Percentiles rank a stretch among this genome's conserved stretches.
phyloP scores from a whole-genome alignment of 2,329 filamentous ascomycete species.

The Teratosphaeria zuluensis region DNA sequence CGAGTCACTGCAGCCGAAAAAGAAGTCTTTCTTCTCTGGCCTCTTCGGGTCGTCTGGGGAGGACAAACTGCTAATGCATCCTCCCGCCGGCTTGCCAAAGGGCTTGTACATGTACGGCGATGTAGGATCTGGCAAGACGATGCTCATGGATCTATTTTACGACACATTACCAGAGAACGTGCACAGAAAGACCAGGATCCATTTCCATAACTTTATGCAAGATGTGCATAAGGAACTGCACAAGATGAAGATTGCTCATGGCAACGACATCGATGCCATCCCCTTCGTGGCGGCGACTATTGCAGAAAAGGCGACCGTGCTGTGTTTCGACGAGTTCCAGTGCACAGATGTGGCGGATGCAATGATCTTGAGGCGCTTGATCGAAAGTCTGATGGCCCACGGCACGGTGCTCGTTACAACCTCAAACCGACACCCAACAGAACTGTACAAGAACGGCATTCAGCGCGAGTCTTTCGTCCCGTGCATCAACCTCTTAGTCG shows the following conservation, averaged over 20 bases:
- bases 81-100: slow-evolving; percentile 68
- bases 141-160: slow-evolving; percentile 98
- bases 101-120: slow-evolving; percentile 94
- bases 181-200: slow-evolving; percentile 76
- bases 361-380: slow-evolving; percentile 83
- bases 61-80: slow-evolving; percentile 30
- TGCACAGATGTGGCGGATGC: slow-evolving; percentile 97
- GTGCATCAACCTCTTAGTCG: slow-evolving; percentile 85
- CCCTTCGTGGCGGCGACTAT: slow-evolving; percentile 94
- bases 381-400: slow-evolving; percentile 88
- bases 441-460: slow-evolving; percentile 96
- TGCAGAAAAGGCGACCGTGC: slow-evolving; percentile 69
- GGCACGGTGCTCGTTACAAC: slow-evolving; percentile 96
- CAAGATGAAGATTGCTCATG: slow-evolving; percentile 78
- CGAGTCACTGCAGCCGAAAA: slow-evolving; percentile 52
- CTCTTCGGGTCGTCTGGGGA: slow-evolving; percentile 46
- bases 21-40: slow-evolving; percentile 47
- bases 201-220: slow-evolving; percentile 99
- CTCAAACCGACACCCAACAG: slow-evolving; percentile 90
- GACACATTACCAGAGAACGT: slow-evolving; percentile 79
- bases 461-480: slow-evolving; percentile 92
- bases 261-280: slow-evolving; percentile 79
- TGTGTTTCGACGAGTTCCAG: slow-evolving; percentile 98
- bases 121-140: slow-evolving; percentile 95
- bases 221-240: slow-evolving; percentile 88